Evolutionary conservation across 2,329 filamentous ascomycete genomes (phyloP).

Genomic region (Colletotrichum zoysiae): DNA sequence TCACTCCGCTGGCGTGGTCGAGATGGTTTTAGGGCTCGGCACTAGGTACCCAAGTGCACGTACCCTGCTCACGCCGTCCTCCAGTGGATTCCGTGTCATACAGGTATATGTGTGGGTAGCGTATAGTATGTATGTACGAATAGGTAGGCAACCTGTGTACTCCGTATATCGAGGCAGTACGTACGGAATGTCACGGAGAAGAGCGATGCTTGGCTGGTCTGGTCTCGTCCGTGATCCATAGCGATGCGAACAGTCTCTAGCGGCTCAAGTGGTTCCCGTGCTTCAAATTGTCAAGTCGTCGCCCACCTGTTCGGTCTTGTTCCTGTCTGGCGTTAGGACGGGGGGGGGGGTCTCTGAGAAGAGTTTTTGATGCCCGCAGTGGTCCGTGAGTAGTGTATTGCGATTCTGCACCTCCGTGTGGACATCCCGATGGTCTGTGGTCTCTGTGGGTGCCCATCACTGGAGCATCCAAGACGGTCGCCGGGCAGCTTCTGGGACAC

Average conservation of each 20-base stretch:
- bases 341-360: not conserved
- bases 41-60: slow-evolving; percentile 17
- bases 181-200: slow-evolving; percentile 6
- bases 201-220: slow-evolving; percentile 5
- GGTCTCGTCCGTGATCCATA: not conserved
- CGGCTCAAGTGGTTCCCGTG: slow-evolving; percentile 12
- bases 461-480: slow-evolving; percentile 17
- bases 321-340: slow-evolving; percentile 36
- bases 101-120: not conserved
- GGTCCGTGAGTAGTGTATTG: slow-evolving; percentile 35
- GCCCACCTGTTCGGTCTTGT: slow-evolving; percentile 38
- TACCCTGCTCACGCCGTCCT: slow-evolving; percentile 18
- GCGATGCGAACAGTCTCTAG: slow-evolving; percentile 5
- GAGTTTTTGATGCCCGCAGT: slow-evolving; percentile 29
- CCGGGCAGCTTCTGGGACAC: slow-evolving; percentile 17
- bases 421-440: slow-evolving; percentile 29
- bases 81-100: slow-evolving; percentile 15
- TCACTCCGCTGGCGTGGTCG: slow-evolving; percentile 8
- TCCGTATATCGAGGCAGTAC: not conserved
- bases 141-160: too few species aligned
- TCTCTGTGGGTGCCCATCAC: slow-evolving; percentile 8
- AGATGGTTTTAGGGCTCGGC: slow-evolving; percentile 14
- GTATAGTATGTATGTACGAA: too few species aligned
- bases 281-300: slow-evolving; percentile 23
- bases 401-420: slow-evolving; percentile 8